These are phyloP conservation scores for Penicillium griseofulvum DNA, from an alignment of 2,329 filamentous ascomycete genomes.

Conservation along the genomic window DNA sequence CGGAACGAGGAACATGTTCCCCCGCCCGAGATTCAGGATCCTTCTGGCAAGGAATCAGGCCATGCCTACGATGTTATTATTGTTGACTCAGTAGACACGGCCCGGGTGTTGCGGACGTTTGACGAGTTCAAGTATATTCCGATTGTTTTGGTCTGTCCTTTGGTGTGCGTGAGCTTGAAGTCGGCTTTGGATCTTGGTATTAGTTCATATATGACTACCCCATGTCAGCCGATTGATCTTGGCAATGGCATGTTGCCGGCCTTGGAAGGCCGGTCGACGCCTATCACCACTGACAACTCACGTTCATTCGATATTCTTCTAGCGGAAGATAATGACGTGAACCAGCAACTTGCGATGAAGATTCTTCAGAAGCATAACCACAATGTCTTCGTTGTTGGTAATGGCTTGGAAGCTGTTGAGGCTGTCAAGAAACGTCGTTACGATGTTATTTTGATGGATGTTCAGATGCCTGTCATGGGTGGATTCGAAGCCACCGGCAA, in stretches of 20 bases:
- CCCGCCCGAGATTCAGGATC: conserved; percentile 52
- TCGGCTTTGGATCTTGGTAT: conserved; percentile 92
- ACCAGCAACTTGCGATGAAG: conserved; percentile 92
- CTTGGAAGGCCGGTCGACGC: conserved; percentile 86
- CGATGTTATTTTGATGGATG: conserved; percentile 97
- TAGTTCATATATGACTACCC: conserved; percentile 98
- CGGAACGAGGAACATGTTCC: conserved; percentile 68
- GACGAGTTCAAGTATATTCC: conserved; percentile 98
- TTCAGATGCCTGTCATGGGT: conserved; percentile 99
- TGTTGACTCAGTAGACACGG: conserved; percentile 89
- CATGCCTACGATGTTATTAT: conserved; percentile 91
- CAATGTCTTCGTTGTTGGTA: conserved; percentile 73
- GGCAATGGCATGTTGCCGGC: conserved; percentile 96
- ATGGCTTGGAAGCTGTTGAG: conserved; percentile 89
- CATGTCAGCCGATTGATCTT: conserved; percentile 88
- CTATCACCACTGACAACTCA: conserved; percentile 86
- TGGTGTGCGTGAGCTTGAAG: conserved; percentile 88
- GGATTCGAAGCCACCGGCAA: conserved; percentile 96
- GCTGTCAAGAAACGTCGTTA: conserved; percentile 89
- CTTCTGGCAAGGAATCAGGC: conserved; percentile 46
- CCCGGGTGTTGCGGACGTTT: conserved; percentile 76
- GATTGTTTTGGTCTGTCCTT: conserved; percentile 84
- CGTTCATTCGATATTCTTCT: conserved; percentile 93
- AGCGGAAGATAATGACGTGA: conserved; percentile 96
- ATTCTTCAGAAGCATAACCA: conserved; percentile 93